These are phyloP conservation scores for Voacanga thouarsii DNA, from an alignment of 257 asterid species.

Conservation along the genomic window DNA sequence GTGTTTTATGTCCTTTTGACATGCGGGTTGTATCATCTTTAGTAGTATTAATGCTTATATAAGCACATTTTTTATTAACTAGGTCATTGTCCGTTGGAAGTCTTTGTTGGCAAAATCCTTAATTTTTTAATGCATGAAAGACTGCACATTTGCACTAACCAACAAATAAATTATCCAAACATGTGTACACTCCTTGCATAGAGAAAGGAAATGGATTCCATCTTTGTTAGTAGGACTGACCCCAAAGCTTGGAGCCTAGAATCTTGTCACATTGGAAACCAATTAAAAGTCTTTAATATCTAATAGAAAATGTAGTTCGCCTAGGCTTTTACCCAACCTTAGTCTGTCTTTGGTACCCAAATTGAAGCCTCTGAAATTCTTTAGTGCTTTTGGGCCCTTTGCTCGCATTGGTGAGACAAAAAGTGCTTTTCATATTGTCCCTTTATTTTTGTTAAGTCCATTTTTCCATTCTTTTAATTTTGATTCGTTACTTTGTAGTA, in stretches of 20 bases:
- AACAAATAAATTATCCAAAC: background rate
- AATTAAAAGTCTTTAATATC: background rate
- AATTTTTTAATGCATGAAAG: background rate
- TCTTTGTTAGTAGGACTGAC: background rate
- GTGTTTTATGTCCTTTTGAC: background rate
- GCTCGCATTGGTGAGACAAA: background rate
- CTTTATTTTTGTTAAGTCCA: background rate
- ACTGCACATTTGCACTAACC: background rate
- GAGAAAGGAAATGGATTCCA: background rate
- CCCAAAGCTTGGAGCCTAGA: background rate
- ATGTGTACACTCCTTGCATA: background rate
- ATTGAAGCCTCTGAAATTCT: background rate
- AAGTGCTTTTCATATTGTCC: background rate
- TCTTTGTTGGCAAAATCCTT: no score
- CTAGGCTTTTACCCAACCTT: background rate
- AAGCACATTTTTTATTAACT: background rate
- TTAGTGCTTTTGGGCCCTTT: background rate
- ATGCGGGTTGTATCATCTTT: background rate
- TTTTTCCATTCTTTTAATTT: background rate
- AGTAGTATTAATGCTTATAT: background rate
- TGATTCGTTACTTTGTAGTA: conserved; percentile 48
- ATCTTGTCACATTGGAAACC: background rate
- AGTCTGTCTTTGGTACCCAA: background rate
- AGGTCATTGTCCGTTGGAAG: background rate
- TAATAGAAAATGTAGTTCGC: background rate